A percentile compares a stretch with the other conserved stretches of the same genome.
Evolutionary conservation across 2,329 filamentous ascomycete species (phyloP).

Genomic region (Albophoma yamanashiensis): DNA sequence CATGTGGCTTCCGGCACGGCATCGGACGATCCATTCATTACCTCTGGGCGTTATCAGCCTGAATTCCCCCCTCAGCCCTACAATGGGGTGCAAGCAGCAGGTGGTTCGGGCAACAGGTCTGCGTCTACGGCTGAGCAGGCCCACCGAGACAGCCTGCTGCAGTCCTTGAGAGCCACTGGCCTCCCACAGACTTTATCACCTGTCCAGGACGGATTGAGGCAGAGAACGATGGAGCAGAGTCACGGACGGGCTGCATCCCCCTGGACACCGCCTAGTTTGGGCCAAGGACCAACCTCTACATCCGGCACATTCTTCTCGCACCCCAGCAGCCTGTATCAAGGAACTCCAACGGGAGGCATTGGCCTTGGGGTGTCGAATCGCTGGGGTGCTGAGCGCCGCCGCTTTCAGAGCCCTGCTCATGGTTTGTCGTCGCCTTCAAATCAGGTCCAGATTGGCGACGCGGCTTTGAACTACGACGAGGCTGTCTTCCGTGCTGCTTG

Average conservation of each 20-base stretch:
- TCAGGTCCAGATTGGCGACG: conserved; percentile 20
- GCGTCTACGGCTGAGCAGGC: conserved; percentile 12
- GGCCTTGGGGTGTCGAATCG: conserved; percentile 2
- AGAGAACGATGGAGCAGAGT: conserved; percentile 7
- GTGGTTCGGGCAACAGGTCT: conserved; percentile 1
- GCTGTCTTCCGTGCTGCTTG: conserved; percentile 23
- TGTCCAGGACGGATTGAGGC: conserved; percentile 17
- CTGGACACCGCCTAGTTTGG: conserved; percentile 8
- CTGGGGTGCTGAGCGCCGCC: conserved; percentile 1
- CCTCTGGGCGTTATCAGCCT: conserved; percentile 10
- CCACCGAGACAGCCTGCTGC: conserved; percentile 23
- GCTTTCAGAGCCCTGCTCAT: conserved; percentile 6
- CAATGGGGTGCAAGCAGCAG: background rate
- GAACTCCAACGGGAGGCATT: conserved; percentile 26
- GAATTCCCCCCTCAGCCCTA: conserved; percentile 1
- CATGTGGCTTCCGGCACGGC: conserved; percentile 4
- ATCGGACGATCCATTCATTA: conserved; percentile 21
- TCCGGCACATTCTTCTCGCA: conserved; percentile 31
- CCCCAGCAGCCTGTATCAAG: conserved; percentile 38
- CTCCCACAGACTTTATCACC: conserved; percentile 19
- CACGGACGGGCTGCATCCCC: conserved; percentile 8
- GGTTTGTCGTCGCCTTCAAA: conserved; percentile 9
- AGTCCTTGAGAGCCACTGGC: conserved; percentile 18
- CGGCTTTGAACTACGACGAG: conserved; percentile 23
- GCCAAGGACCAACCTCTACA: conserved; percentile 14